phyloP scores from a whole-genome alignment of 106 monocot species.

The Ottelia alismoides region DNA sequence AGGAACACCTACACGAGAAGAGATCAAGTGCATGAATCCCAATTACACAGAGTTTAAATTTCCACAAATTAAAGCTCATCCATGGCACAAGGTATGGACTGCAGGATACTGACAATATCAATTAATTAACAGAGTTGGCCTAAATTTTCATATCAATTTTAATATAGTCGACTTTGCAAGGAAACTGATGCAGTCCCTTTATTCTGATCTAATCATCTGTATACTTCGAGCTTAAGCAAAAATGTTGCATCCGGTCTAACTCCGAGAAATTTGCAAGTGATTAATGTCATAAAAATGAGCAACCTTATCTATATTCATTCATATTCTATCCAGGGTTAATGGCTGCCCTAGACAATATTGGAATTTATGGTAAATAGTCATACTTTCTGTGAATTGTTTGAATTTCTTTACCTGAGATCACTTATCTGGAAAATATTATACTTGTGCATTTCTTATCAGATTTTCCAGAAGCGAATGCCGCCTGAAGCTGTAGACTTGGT shows the following conservation, averaged over 20 bases:
- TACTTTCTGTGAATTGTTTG: no score
- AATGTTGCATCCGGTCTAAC: not conserved
- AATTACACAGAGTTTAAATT: constrained; percentile 20
- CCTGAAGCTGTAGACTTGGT: constrained; percentile 22
- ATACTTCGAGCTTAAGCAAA: not conserved
- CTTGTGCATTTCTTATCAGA: constrained; percentile 5
- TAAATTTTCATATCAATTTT: no score
- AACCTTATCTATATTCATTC: no score
- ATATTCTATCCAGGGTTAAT: no score
- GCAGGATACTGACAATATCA: no score
- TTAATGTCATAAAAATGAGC: not conserved
- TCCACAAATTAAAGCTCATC: constrained; percentile 18
- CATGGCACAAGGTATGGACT: constrained; percentile 18
- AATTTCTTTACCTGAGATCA: no score
- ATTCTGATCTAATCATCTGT: not conserved
- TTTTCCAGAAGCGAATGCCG: constrained; percentile 18
- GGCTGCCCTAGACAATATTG: no score
- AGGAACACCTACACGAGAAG: constrained; percentile 22
- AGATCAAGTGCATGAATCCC: constrained; percentile 25
- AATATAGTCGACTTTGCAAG: not conserved
- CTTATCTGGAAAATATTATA: no score
- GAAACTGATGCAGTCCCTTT: not conserved
- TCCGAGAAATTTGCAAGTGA: not conserved
- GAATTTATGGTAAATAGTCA: no score
- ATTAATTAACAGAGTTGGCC: no score